Evolutionary conservation across 352 stramenopile species (phyloP).

Genomic region (Elongisporangium prolatum): DNA sequence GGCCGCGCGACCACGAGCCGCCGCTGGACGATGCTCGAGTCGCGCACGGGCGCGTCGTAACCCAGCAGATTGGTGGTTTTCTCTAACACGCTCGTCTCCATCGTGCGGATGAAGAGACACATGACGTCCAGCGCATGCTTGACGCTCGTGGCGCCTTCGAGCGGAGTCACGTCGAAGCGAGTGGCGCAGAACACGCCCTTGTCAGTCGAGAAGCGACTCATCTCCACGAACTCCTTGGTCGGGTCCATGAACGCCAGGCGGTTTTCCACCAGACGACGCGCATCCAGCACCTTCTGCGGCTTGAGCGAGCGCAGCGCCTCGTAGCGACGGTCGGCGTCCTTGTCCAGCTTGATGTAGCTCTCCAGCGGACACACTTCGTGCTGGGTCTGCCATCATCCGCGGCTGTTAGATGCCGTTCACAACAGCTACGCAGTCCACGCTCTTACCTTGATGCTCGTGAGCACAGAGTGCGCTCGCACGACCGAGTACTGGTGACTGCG

Average conservation of each 20-base stretch:
- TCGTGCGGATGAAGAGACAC: slow-evolving; percentile 36
- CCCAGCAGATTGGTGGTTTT: slow-evolving; percentile 5
- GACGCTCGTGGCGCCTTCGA: slow-evolving; percentile 23
- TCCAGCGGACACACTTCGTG: slow-evolving; percentile 28
- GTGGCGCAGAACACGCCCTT: slow-evolving; percentile 33
- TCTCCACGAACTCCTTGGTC: slow-evolving; percentile 23
- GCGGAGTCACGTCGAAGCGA: slow-evolving; percentile 32
- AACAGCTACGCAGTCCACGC: background rate
- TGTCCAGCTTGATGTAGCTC: slow-evolving; percentile 38
- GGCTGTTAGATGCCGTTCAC: background rate
- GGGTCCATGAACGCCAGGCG: slow-evolving; percentile 38
- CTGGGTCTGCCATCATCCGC: slow-evolving; percentile 8
- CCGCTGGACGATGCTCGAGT: slow-evolving; percentile 28
- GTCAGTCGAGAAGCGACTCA: slow-evolving; percentile 39
- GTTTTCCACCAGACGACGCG: slow-evolving; percentile 32
- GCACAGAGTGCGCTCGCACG: slow-evolving; percentile 24
- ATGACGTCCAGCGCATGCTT: slow-evolving; percentile 31
- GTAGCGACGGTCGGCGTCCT: slow-evolving; percentile 18
- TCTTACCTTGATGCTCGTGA: slow-evolving; percentile 26
- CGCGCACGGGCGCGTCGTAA: slow-evolving; percentile 14
- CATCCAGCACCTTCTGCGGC: slow-evolving; percentile 29
- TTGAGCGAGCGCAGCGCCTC: slow-evolving; percentile 25
- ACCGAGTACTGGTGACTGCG: slow-evolving; percentile 27
- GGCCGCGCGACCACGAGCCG: slow-evolving; percentile 23
- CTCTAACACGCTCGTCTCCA: slow-evolving; percentile 20